Base-by-base conservation (phyloP, 305 asterid genomes). In the Fraxinus sp. region DNA sequence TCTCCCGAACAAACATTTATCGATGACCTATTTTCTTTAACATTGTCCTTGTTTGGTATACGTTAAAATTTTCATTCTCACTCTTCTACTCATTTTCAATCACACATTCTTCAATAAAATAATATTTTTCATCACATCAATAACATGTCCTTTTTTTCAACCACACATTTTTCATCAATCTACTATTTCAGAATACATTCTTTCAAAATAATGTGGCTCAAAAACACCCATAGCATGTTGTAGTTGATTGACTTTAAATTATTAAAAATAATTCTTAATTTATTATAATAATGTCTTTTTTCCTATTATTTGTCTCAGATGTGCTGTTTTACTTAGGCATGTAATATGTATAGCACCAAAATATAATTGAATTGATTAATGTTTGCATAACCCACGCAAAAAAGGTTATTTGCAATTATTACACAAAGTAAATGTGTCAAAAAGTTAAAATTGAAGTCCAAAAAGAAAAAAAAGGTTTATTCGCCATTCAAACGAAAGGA, bases 401-500 rank as follows among this genome's bases (percentile, higher is more conserved):
- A 70, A 70, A 14, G 39, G 76, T 32, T 26, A 26, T 11, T 28
- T 13, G 36, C 76, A 70, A 70, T 70, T 30, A 70, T 70, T 70
- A 32, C 76, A 28, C 20, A 70, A 70, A 70, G 33, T 66, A 1
- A 28, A 36, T 30, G 76, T 70, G 20, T 16, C 41, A 66, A 66
- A 64, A 64, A 24, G 30, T 26, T 14, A 49, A 52, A 5, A 5
- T n/a, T 52, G 24, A 52, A 52, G 64, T 16, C 64, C 64, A 52
- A 52, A 52, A 52, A 52, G 64, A 9, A 0, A 28, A 28, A 62
- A 20, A 66, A 26, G n/a, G 33, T 26, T 10, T 66, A 66, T 24
- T 66, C 73, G 5, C 73, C 73, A 64, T 26, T 64, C 33, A 28
- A 55, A 55, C 36, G 13, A 81, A 78, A 78, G 82, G 10, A 66